Percentiles rank a stretch among this genome's conserved stretches.
Evolutionary conservation across 495 filamentous ascomycete genomes (phyloP).

Genomic region (Rhypophila decipiens): DNA sequence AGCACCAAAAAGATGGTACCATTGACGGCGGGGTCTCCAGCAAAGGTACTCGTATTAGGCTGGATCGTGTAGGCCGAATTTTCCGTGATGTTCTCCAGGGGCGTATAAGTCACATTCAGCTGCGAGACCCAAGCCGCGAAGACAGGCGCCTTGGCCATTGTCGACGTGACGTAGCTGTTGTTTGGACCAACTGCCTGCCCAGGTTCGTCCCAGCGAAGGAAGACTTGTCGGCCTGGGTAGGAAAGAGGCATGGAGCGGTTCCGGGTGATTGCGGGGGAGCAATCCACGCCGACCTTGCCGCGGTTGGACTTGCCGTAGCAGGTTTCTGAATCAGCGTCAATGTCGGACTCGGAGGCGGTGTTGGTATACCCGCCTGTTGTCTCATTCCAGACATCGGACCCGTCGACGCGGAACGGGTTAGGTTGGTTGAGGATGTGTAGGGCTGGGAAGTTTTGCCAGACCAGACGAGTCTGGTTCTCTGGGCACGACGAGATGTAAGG

Average conservation of each 20-base stretch:
- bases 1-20: slow-evolving; percentile 75
- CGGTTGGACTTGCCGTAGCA: no score
- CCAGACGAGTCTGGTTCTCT: slow-evolving; percentile 61
- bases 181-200: slow-evolving; percentile 72
- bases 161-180: slow-evolving; percentile 67
- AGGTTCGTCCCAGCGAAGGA: slow-evolving; percentile 65
- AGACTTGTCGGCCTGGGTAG: slow-evolving; percentile 67
- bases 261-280: slow-evolving; percentile 56
- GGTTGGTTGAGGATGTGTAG: slow-evolving; percentile 72
- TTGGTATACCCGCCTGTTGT: slow-evolving; percentile 44
- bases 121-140: slow-evolving; percentile 79
- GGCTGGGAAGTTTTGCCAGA: slow-evolving; percentile 85
- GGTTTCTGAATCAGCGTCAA: slow-evolving; percentile 41
- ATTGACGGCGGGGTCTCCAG: slow-evolving; percentile 64
- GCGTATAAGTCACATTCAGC: slow-evolving; percentile 78
- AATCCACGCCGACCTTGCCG: slow-evolving; percentile 47
- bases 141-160: slow-evolving; percentile 47
- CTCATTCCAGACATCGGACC: slow-evolving; percentile 49
- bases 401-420: slow-evolving; percentile 58
- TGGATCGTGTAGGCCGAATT: slow-evolving; percentile 63
- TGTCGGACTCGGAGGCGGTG: slow-evolving; percentile 27
- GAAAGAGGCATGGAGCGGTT: slow-evolving; percentile 64
- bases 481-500: slow-evolving; percentile 82
- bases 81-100: slow-evolving; percentile 47
- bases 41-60: slow-evolving; percentile 56